Evolutionary conservation across 306 rosid genomes (phyloP).

Genomic region (Senna tora): DNA sequence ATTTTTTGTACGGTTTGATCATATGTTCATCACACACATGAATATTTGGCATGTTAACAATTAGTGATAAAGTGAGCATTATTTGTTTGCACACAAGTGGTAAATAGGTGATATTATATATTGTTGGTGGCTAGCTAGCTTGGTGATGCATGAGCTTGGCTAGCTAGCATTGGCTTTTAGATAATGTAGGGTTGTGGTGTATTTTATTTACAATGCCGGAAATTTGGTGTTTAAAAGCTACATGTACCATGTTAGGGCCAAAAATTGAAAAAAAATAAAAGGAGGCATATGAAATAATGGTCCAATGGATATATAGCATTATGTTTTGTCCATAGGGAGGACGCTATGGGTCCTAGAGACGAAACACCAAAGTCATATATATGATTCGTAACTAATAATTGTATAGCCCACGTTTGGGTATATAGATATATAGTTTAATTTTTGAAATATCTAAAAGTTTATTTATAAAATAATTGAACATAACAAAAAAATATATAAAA

Average conservation of each 20-base stretch:
- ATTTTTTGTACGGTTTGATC: too few species aligned
- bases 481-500: too few species aligned
- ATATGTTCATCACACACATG: neutral
- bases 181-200: neutral
- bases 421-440: too few species aligned
- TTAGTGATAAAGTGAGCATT: neutral
- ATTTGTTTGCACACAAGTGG: neutral
- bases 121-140: neutral
- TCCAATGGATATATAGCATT: neutral
- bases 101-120: neutral
- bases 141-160: neutral
- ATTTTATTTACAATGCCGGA: neutral
- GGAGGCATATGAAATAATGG: neutral
- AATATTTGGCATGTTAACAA: neutral
- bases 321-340: conserved; percentile 5
- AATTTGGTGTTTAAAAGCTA: neutral
- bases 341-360: conserved; percentile 27
- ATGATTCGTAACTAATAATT: neutral
- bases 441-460: neutral
- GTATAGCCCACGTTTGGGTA: too few species aligned
- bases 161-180: neutral
- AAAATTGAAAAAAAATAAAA: conserved; percentile 15
- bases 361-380: neutral
- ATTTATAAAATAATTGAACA: too few species aligned
- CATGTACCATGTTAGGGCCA: conserved; percentile 3